Base-by-base conservation (phyloP, 1,284 basidiomycete genomes). In the Erythrobasidium hasegawianum region DNA sequence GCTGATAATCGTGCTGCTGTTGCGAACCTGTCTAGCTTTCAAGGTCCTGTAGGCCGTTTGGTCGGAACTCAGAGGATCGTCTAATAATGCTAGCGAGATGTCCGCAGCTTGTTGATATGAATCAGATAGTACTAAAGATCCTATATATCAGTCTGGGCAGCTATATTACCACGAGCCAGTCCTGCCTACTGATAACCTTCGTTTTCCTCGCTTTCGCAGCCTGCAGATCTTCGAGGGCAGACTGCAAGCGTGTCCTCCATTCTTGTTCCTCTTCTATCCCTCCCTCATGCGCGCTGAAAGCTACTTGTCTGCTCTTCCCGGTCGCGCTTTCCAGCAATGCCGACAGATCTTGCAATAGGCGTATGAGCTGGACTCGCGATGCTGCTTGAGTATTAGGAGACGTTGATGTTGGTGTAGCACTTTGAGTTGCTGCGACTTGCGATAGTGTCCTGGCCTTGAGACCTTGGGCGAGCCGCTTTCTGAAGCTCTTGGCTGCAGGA, bases 211-310 rank as follows among this genome's bases (percentile, higher is more conserved):
- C 22, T 47, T n/a, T 24, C 16, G 16, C 22, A 24, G 22, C 43
- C n/a, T 24, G 43, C 43, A 47, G 43, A 14, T 47, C 43, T 24
- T 47, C 43, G 7, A 24, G n/a, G 7, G 47, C 49, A 41, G 33
- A 49, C 22, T 58, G 50, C 11, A 65, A 47, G 27, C 62, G 55
- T 8, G n/a, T 13, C 20, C 57, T 5, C 62, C 62, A 65, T 58
- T 57, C n/a, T 16, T 65, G 16, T 22, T 65, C 62, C 38, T 65
- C 62, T 26, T 65, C 62, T 27, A 22, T 29, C 9, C 62, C 62
- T 14, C 62, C 62, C 20, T 65, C 45, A 29, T 40, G 29, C 20
- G 38, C 55, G 26, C 50, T 9, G 41, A 40, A 65, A 9, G 62
- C 41, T 20, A 65, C 29, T 18, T 58, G 55, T 40, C 62, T n/a